Percentiles rank a stretch among this genome's conserved stretches.
phyloP scores from a whole-genome alignment of 1,284 basidiomycete genomes.

The Abortiporus biennis region DNA sequence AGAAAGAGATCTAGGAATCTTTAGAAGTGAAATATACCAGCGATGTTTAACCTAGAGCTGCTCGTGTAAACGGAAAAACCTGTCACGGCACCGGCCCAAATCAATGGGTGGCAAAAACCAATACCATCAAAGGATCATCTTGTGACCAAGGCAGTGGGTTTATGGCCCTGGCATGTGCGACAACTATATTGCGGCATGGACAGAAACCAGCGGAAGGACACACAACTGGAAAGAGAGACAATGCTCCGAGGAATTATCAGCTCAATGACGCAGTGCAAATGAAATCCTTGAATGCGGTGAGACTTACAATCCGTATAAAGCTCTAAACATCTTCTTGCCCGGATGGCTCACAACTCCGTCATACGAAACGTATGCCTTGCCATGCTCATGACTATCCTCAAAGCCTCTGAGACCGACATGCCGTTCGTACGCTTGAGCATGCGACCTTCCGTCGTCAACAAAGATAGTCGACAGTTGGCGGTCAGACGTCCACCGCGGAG shows the following conservation, averaged over 20 bases:
- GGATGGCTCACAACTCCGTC: not conserved
- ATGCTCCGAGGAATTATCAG: conserved; percentile 1
- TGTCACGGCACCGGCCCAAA: conserved; percentile 10
- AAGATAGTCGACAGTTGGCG: no score
- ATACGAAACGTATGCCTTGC: not conserved
- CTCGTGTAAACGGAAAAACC: conserved; percentile 21
- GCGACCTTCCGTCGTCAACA: no score
- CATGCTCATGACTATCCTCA: not conserved
- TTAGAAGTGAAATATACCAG: conserved; percentile 8
- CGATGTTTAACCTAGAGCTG: conserved; percentile 24
- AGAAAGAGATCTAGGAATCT: conserved; percentile 1
- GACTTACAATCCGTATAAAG: conserved; percentile 8
- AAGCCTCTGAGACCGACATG: no score
- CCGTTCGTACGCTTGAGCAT: no score
- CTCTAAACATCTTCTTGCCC: no score
- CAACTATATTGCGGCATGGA: not conserved
- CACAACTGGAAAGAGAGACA: not conserved
- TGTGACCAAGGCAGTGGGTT: conserved; percentile 9
- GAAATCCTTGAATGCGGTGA: conserved; percentile 4
- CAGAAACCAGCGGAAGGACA: not conserved
- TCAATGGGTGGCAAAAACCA: conserved; percentile 9
- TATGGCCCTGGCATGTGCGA: conserved; percentile 2
- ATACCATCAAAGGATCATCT: conserved; percentile 3
- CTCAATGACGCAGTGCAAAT: conserved; percentile 2
- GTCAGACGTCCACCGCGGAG: no score